phyloP scores from a whole-genome alignment of 2,329 filamentous ascomycete genomes.

The Cercospora nicotianae region DNA sequence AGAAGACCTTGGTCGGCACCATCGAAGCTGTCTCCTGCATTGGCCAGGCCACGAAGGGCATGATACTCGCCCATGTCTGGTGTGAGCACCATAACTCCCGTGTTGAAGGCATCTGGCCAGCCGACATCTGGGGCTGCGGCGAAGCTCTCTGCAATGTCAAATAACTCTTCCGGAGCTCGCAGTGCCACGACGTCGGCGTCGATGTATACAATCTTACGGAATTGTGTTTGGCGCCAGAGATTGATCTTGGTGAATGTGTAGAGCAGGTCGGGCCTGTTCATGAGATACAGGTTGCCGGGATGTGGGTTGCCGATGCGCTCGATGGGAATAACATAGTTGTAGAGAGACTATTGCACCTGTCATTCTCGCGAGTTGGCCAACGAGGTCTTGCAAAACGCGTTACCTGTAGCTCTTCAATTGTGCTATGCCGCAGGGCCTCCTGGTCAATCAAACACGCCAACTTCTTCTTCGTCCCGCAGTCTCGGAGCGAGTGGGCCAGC shows the following conservation, averaged over 20 bases:
- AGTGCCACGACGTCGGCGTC: constrained; percentile 93
- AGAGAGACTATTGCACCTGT: constrained; percentile 62
- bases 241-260: constrained; percentile 96
- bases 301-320: constrained; percentile 73
- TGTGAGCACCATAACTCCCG: constrained; percentile 88
- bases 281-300: constrained; percentile 81
- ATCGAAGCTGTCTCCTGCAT: constrained; percentile 88
- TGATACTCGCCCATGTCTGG: constrained; percentile 87
- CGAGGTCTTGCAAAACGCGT: neutral
- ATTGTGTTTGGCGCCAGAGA: constrained; percentile 88
- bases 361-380: neutral
- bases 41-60: constrained; percentile 78
- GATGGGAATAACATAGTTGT: constrained; percentile 86
- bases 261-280: constrained; percentile 86
- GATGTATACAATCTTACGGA: constrained; percentile 88
- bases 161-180: constrained; percentile 88
- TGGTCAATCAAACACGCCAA: constrained; percentile 80
- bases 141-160: constrained; percentile 63
- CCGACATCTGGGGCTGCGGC: constrained; percentile 88
- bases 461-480: constrained; percentile 83
- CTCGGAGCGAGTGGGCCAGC: constrained; percentile 88
- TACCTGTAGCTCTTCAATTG: constrained; percentile 76
- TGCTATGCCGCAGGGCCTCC: constrained; percentile 73
- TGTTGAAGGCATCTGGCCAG: constrained; percentile 98
- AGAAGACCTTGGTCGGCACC: constrained; percentile 93